Evolutionary conservation across 2,329 filamentous ascomycete genomes (phyloP), one percentile per base, ranked within the genome.

Genomic region (Reticulascus tulasneorum): DNA sequence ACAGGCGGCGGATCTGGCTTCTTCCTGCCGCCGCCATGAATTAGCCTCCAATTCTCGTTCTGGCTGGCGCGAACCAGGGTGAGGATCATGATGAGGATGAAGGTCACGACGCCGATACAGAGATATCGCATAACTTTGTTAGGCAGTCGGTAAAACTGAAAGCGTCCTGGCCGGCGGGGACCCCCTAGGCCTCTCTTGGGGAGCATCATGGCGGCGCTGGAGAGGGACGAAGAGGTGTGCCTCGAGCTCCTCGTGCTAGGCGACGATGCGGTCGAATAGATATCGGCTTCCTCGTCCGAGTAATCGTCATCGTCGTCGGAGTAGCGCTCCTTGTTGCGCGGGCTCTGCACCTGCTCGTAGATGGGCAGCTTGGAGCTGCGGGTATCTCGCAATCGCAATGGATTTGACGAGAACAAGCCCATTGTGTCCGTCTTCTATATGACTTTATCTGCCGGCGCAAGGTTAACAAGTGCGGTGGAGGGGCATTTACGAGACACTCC

Each of bases 121-220:
- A 95, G 77, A 56, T 84, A 94, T 49, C 88, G 75, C 37, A 86
- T 79, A 40, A 93, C 77, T 44, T 74, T 84, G 52, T 82, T 79
- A 7, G 85, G 86, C 26, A 90, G 62, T 21, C 80, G 72, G 50
- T 84, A 86, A 34, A 73, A 58, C 35, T 61, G 50, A 7, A 59
- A 50, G 28, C 60, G 52, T 12, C 49, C 51, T 10, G 62, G 52
- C 10, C 55, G 49, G 16, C 59, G 54, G 20, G 55, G 38, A 13
- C 60, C 40, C 19, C 51, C 47, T 22, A 58, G 53, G 11, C 51
- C 49, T 43, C 59, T 58, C 33, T 62, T 69, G 4, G 66, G 60
- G 24, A 69, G 53, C 54, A 75, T 71, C 22, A 69, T 56, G 7
- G 66, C 54, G 37, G 63, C 59, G 9, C 62, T 64, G 4, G 64